Percentiles rank a stretch among this genome's conserved stretches.
Conservation (phyloP, 2,329 filamentous ascomycete species). For the Dactylellina haptotyla region DNA sequence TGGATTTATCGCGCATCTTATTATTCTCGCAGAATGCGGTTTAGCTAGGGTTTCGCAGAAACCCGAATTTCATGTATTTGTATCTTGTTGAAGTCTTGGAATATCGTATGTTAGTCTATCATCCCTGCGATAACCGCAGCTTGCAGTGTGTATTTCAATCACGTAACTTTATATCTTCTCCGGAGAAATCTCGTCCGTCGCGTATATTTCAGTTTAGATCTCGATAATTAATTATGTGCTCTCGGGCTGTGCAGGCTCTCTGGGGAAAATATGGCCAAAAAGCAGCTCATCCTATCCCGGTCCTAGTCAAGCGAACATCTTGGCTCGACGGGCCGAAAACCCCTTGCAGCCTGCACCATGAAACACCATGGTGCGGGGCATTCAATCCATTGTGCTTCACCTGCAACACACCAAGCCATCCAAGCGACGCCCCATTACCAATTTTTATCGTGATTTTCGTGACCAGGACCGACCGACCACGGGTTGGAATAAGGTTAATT, state of each 20-base stretch:
- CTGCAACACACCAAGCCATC: too few species aligned
- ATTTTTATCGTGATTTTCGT: not conserved
- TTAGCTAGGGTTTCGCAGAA: too few species aligned
- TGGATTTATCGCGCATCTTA: too few species aligned
- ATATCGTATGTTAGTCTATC: too few species aligned
- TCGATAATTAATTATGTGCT: too few species aligned
- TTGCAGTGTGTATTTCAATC: too few species aligned
- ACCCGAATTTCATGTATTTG: too few species aligned
- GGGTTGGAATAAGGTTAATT: not conserved
- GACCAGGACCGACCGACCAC: not conserved
- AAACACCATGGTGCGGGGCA: conserved; percentile 16
- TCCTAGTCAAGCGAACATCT: not conserved
- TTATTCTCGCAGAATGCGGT: too few species aligned
- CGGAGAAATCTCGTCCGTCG: not conserved
- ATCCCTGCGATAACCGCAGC: too few species aligned
- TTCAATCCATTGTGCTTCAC: not conserved
- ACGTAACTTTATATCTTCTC: not conserved
- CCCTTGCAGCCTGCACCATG: conserved; percentile 19
- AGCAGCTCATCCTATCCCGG: not conserved
- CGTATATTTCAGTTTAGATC: not conserved
- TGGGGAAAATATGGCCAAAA: not conserved
- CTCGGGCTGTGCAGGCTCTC: too few species aligned
- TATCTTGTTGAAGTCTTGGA: too few species aligned
- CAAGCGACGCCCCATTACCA: not conserved
- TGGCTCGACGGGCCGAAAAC: conserved; percentile 25